Evolutionary conservation across 805 yeast species (phyloP).

Genomic region (Wickerhamomyces sydowiorum): DNA sequence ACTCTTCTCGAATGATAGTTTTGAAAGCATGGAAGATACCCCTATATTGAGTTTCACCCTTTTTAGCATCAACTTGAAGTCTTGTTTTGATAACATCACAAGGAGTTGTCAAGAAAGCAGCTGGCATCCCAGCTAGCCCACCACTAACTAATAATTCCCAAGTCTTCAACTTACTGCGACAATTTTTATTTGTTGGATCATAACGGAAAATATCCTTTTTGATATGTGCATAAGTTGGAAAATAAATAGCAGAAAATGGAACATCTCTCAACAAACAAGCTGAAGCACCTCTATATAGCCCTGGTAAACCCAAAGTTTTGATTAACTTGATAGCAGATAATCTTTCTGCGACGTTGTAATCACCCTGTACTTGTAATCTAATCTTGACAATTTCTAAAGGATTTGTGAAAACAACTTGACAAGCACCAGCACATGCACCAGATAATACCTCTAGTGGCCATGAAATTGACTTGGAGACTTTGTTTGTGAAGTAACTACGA

Average conservation of each 20-base stretch:
- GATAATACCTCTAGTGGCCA: slow-evolving; percentile 69
- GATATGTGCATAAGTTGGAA: slow-evolving; percentile 94
- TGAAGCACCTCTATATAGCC: slow-evolving; percentile 84
- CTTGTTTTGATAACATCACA: slow-evolving; percentile 96
- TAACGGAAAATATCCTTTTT: slow-evolving; percentile 77
- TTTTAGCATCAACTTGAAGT: slow-evolving; percentile 75
- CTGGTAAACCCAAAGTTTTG: slow-evolving; percentile 71
- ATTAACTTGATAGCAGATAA: slow-evolving; percentile 68
- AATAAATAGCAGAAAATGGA: slow-evolving; percentile 94
- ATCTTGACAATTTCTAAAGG: slow-evolving; percentile 95
- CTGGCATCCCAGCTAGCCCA: slow-evolving; percentile 96
- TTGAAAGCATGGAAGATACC: slow-evolving; percentile 75
- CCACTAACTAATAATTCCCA: slow-evolving; percentile 86
- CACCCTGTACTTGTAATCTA: slow-evolving; percentile 92
- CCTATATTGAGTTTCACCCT: slow-evolving; percentile 70
- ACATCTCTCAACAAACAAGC: slow-evolving; percentile 94
- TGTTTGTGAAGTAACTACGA: slow-evolving; percentile 63
- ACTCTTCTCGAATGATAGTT: slow-evolving; percentile 77
- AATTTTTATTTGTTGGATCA: slow-evolving; percentile 63
- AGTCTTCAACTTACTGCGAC: slow-evolving; percentile 57
- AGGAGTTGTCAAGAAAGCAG: slow-evolving; percentile 94
- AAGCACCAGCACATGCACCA: slow-evolving; percentile 93
- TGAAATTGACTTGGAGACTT: slow-evolving; percentile 41
- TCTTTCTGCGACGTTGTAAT: slow-evolving; percentile 30
- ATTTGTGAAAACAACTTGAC: slow-evolving; percentile 94